Conservation (phyloP, 2,329 filamentous ascomycete genomes). For the Metarhizium humberi region DNA sequence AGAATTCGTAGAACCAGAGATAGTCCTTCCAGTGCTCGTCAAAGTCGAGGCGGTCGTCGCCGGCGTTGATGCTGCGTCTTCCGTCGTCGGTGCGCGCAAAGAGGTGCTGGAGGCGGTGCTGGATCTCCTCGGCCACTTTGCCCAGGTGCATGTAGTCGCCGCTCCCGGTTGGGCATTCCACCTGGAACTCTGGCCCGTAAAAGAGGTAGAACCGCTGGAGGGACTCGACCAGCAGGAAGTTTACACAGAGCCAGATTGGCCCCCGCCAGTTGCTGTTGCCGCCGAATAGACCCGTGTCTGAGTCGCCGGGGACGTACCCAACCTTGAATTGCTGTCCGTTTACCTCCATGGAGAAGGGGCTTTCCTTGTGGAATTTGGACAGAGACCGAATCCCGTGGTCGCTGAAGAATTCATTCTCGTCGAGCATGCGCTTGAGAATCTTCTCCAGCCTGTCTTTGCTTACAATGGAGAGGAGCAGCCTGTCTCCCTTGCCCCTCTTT, state of each 20-base stretch:
- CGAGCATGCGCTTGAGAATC: constrained; percentile 85
- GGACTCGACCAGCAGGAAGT: constrained; percentile 88
- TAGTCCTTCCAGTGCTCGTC: constrained; percentile 79
- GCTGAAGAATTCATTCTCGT: constrained; percentile 87
- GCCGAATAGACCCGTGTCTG: constrained; percentile 87
- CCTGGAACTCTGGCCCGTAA: constrained; percentile 78
- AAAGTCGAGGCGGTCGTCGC: constrained; percentile 78
- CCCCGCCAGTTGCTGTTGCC: constrained; percentile 98
- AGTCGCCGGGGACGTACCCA: constrained; percentile 88
- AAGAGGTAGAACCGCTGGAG: constrained; percentile 95
- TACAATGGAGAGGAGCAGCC: constrained; percentile 80
- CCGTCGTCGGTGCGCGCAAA: constrained; percentile 80
- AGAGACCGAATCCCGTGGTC: constrained; percentile 85
- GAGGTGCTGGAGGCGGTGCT: constrained; percentile 87
- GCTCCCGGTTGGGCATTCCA: constrained; percentile 89
- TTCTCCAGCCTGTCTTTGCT: constrained; percentile 86
- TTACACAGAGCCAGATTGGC: constrained; percentile 92
- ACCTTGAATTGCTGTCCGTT: constrained; percentile 86
- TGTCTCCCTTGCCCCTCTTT: constrained; percentile 81
- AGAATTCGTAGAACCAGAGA: constrained; percentile 96
- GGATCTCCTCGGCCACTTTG: constrained; percentile 88
- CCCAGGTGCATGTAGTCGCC: constrained; percentile 94
- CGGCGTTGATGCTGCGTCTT: constrained; percentile 77
- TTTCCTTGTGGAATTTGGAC: constrained; percentile 81
- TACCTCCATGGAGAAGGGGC: constrained; percentile 92